Evolutionary conservation across 192 early-diverging fungal genomes (phyloP).

Genomic region (Umbelopsis ramanniana): DNA sequence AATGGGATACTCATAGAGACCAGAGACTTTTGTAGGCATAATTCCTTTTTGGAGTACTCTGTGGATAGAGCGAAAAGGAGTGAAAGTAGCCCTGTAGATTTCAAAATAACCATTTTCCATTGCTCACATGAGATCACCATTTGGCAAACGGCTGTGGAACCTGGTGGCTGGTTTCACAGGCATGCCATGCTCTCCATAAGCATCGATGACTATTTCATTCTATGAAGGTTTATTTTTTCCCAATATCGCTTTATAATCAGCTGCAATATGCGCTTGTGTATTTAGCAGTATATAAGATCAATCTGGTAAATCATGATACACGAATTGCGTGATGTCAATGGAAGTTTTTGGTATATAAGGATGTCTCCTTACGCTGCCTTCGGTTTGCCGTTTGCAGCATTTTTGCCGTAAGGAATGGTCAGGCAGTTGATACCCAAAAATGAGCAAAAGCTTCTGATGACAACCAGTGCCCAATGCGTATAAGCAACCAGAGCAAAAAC

Average conservation of each 20-base stretch:
- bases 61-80: background rate
- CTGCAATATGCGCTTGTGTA: background rate
- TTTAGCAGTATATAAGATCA: background rate
- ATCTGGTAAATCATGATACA: background rate
- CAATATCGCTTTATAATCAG: background rate
- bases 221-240: no score
- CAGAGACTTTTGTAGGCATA: background rate
- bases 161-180: background rate
- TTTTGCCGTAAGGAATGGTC: constrained; percentile 58
- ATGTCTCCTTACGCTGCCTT: constrained; percentile 18
- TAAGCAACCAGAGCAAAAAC: constrained; percentile 77
- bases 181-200: no score
- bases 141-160: background rate
- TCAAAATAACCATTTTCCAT: no score
- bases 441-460: constrained; percentile 88
- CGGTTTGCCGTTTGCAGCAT: constrained; percentile 13
- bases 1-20: background rate
- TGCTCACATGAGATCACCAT: constrained; percentile 4
- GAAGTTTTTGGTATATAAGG: constrained; percentile 6
- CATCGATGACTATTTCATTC: no score
- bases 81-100: no score
- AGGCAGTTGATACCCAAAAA: constrained; percentile 87
- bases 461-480: constrained; percentile 81
- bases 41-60: background rate
- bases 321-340: background rate